Conservation (phyloP, 148 eudicot species). For the Rhododendron vialii region DNA sequence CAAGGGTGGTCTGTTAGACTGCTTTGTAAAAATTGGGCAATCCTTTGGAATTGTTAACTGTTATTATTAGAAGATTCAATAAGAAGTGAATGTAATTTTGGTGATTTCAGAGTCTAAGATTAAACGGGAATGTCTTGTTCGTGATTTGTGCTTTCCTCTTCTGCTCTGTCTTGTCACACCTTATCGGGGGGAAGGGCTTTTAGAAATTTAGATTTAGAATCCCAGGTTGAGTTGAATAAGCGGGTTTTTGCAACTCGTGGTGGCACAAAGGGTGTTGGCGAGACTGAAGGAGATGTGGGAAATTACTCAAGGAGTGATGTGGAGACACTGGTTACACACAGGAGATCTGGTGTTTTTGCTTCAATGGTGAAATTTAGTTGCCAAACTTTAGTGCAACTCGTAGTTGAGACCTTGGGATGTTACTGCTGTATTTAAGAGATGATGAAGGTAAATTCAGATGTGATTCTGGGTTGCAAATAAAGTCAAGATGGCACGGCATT, state of each 20-base stretch:
- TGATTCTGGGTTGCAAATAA: background rate
- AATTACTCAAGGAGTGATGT: slow-evolving; percentile 66
- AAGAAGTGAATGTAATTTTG: slow-evolving; percentile 40
- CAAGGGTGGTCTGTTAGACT: background rate
- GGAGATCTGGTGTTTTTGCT: slow-evolving; percentile 24
- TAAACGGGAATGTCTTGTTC: slow-evolving; percentile 58
- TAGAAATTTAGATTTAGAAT: slow-evolving; percentile 25
- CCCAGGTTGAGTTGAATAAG: slow-evolving; percentile 13
- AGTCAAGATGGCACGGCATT: too few species aligned
- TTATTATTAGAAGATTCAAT: background rate
- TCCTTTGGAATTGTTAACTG: background rate
- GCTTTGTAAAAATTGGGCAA: background rate
- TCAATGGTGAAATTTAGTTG: background rate
- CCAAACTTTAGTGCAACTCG: background rate
- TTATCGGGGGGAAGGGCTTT: slow-evolving; percentile 44
- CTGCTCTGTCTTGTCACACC: slow-evolving; percentile 85
- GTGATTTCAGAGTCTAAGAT: slow-evolving; percentile 54
- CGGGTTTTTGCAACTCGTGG: slow-evolving; percentile 39
- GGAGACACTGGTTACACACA: slow-evolving; percentile 58
- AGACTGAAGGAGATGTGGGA: slow-evolving; percentile 73
- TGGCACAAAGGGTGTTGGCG: slow-evolving; percentile 59
- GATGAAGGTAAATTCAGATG: background rate
- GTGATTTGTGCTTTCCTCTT: slow-evolving; percentile 59
- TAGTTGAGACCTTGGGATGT: background rate
- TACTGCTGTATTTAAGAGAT: background rate